These are phyloP conservation scores for Rhododendron griersonianum DNA, from an alignment of 148 eudicot species.

Conservation along the genomic window DNA sequence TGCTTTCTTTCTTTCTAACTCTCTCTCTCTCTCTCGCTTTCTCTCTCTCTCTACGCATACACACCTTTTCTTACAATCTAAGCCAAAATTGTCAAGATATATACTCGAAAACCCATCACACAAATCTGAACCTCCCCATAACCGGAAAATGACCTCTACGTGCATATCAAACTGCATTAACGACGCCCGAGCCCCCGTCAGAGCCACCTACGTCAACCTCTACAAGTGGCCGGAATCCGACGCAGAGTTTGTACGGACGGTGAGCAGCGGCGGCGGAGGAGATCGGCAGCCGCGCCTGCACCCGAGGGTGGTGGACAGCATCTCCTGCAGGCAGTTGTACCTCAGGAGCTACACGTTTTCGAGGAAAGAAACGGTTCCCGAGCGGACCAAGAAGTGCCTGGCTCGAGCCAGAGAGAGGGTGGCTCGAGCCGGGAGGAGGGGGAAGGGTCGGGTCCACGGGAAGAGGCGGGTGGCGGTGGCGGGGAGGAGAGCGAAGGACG, in stretches of 20 bases:
- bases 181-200: slow-evolving; percentile 23
- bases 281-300: neutral
- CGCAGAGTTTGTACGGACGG: slow-evolving; percentile 34
- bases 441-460: neutral
- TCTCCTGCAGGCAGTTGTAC: slow-evolving; percentile 62
- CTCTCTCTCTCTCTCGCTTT: neutral
- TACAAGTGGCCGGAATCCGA: slow-evolving; percentile 50
- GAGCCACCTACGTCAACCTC: slow-evolving; percentile 39
- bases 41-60: neutral
- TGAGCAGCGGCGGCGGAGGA: neutral
- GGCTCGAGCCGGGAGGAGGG: slow-evolving; percentile 10
- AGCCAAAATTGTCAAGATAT: neutral
- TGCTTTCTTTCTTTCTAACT: too few species aligned
- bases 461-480: neutral
- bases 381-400: slow-evolving; percentile 36
- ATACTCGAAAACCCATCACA: neutral
- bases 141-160: slow-evolving; percentile 36
- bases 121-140: neutral
- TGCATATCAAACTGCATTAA: slow-evolving; percentile 51
- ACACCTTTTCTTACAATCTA: slow-evolving; percentile 1
- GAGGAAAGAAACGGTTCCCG: slow-evolving; percentile 33
- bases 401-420: slow-evolving; percentile 26
- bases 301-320: slow-evolving; percentile 41
- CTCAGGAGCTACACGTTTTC: slow-evolving; percentile 61
- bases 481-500: slow-evolving; percentile 15